Conservation (phyloP, 2,329 filamentous ascomycete genomes). For the Esteya vermicola region DNA sequence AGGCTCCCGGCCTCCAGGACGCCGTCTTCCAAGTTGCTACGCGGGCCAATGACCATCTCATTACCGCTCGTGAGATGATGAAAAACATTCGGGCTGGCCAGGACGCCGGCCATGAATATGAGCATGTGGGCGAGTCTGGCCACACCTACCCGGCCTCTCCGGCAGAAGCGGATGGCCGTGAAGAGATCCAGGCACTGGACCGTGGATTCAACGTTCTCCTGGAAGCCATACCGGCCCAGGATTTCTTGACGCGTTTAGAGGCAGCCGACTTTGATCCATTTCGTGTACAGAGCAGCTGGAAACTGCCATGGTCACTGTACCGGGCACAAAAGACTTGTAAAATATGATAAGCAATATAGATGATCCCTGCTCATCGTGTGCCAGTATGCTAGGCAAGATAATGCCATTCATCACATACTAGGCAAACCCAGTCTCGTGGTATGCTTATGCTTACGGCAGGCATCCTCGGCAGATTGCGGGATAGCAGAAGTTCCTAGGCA, state of each 20-base stretch:
- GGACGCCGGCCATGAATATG: constrained; percentile 72
- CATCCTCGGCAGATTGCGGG: too few relatives aligned
- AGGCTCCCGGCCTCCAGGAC: constrained; percentile 71
- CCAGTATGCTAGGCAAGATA: too few relatives aligned
- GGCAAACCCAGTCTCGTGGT: too few relatives aligned
- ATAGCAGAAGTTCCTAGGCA: too few relatives aligned
- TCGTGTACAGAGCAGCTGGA: constrained; percentile 60
- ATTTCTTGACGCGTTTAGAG: constrained; percentile 70
- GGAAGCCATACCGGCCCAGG: constrained; percentile 60
- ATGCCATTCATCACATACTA: neutral
- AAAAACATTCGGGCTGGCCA: constrained; percentile 61
- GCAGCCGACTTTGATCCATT: constrained; percentile 71
- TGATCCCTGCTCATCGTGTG: too few relatives aligned
- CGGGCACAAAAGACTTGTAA: constrained; percentile 32
- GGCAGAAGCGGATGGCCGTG: constrained; percentile 19
- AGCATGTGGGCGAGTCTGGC: constrained; percentile 68
- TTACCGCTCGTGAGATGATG: constrained; percentile 86
- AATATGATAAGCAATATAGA: constrained; percentile 20
- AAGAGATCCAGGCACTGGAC: constrained; percentile 33
- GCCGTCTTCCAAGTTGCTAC: constrained; percentile 88
- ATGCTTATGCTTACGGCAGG: too few relatives aligned
- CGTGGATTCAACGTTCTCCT: constrained; percentile 65
- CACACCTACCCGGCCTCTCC: constrained; percentile 28
- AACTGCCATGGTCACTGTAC: constrained; percentile 64
- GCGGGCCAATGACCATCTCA: constrained; percentile 86